Evolutionary conservation across 257 asterid genomes (phyloP).

Genomic region (Solanum corneliomulleri): DNA sequence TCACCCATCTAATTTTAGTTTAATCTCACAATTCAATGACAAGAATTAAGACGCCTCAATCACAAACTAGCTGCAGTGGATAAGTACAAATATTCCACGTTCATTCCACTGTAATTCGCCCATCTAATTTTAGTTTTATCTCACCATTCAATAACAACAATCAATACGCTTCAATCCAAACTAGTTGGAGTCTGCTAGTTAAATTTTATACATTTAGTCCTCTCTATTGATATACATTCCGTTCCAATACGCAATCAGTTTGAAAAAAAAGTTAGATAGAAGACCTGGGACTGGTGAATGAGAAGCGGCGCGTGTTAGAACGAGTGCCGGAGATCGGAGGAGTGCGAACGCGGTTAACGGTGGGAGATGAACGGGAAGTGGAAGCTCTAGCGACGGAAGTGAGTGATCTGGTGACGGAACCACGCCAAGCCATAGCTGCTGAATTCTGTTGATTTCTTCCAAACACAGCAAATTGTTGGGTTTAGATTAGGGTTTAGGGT

Average conservation of each 20-base stretch:
- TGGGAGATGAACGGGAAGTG: constrained; percentile 59
- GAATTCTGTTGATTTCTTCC: not conserved
- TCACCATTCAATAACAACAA: not conserved
- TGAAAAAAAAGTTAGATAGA: not conserved
- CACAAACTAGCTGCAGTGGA: not conserved
- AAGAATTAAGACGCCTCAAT: not conserved
- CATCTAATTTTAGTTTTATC: not conserved
- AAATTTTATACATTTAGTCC: not conserved
- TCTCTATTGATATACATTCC: not conserved
- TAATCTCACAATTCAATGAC: not conserved
- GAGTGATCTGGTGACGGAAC: constrained; percentile 67
- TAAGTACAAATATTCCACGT: not conserved
- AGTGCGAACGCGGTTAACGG: constrained; percentile 43
- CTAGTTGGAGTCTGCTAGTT: not conserved
- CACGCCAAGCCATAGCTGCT: constrained; percentile 79
- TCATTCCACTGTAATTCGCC: not conserved
- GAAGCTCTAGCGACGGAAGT: constrained; percentile 59
- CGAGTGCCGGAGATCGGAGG: constrained; percentile 50
- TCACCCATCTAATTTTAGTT: not conserved
- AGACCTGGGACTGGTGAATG: constrained; percentile 74
- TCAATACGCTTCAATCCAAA: not conserved
- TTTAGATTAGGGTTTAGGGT: constrained; percentile 24
- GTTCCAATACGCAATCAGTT: not conserved
- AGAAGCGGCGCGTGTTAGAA: constrained; percentile 51
- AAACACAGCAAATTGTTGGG: constrained; percentile 7